phyloP scores from a whole-genome alignment of 2,329 filamentous ascomycete genomes.

The Xylaria sp. region DNA sequence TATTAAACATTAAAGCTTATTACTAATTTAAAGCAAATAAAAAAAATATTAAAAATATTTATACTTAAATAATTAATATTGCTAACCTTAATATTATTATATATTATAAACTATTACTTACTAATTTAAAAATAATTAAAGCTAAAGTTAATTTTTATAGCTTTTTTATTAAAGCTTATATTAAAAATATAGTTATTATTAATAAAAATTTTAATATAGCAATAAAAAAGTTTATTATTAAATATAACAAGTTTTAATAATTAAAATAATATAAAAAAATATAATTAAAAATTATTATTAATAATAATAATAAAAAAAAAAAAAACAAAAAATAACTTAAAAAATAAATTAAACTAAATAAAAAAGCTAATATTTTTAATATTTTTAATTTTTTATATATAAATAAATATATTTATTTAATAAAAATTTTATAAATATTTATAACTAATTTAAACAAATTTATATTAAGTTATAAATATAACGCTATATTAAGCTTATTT shows the following conservation, averaged over 20 bases:
- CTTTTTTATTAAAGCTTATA: background rate
- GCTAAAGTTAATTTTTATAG: background rate
- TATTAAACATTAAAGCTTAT: conserved; percentile 3
- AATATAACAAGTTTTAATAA: background rate
- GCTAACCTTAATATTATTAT: background rate
- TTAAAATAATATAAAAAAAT: conserved; percentile 1
- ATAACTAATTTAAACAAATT: background rate
- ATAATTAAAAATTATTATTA: background rate
- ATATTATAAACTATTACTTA: background rate
- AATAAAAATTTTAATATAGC: conserved; percentile 1
- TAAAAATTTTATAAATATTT: background rate
- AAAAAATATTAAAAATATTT: background rate
- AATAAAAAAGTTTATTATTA: background rate
- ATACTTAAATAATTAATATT: conserved; percentile 4
- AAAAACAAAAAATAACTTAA: background rate
- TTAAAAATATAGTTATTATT: conserved; percentile 2
- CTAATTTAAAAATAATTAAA: background rate
- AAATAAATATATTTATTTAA: background rate
- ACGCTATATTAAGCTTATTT: background rate
- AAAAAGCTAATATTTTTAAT: conserved; percentile 3
- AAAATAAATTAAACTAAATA: background rate
- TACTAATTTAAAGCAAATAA: background rate
- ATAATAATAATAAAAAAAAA: background rate
- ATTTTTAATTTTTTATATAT: conserved; percentile 3
- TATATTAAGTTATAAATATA: conserved; percentile 5